Evolutionary conservation across 495 filamentous ascomycete genomes (phyloP).

Genomic region (Xylaria nigripes): DNA sequence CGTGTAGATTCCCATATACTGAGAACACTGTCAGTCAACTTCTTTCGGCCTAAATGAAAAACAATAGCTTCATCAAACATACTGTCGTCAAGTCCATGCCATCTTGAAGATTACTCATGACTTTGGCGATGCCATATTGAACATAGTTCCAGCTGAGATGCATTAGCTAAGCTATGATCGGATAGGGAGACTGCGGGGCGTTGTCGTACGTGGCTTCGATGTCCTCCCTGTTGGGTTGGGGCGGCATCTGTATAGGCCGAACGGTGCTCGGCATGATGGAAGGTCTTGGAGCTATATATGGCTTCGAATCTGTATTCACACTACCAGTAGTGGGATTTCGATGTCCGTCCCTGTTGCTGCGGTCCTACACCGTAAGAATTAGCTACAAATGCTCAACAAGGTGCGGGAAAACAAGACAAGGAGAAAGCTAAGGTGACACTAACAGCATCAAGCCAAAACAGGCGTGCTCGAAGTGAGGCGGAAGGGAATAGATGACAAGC

Average conservation of each 20-base stretch:
- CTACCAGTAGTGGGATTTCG: background rate
- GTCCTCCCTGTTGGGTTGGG: constrained; percentile 68
- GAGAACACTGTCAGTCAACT: constrained; percentile 10
- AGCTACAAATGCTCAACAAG: background rate
- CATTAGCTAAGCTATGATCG: constrained; percentile 19
- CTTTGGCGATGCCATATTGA: constrained; percentile 75
- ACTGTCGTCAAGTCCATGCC: constrained; percentile 89
- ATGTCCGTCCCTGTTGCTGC: background rate
- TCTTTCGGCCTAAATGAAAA: constrained; percentile 1
- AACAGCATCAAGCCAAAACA: background rate
- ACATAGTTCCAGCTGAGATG: constrained; percentile 73
- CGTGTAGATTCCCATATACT: constrained; percentile 99
- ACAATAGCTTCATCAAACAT: constrained; percentile 27
- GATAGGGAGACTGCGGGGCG: background rate
- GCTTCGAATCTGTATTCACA: background rate
- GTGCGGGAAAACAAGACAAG: background rate
- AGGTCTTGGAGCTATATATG: too few relatives aligned
- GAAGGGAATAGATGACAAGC: background rate
- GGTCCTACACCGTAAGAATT: background rate
- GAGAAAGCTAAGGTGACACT: background rate
- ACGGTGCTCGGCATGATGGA: constrained; percentile 13
- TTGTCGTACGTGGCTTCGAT: constrained; percentile 67
- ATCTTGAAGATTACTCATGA: constrained; percentile 85
- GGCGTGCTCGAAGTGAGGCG: background rate
- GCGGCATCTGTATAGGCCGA: constrained; percentile 31